phyloP scores from a whole-genome alignment of 805 yeast genomes.

The Ogataea chonburiensis region DNA sequence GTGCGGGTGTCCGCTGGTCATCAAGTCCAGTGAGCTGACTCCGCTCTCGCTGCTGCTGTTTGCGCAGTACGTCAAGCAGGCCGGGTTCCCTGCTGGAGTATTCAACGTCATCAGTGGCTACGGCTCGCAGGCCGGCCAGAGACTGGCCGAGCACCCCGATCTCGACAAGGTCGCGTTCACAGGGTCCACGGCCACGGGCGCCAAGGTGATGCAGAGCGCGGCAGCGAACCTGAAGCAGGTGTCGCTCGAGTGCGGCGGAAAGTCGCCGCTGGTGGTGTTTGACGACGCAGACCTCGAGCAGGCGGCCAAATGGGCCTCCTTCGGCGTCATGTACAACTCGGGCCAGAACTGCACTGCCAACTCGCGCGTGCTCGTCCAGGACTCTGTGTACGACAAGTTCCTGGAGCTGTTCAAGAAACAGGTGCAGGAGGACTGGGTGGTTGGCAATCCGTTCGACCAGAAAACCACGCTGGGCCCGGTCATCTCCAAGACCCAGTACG shows the following conservation, averaged over 20 bases:
- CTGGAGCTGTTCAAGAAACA: constrained; percentile 43
- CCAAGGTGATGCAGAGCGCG: constrained; percentile 61
- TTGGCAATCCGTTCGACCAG: constrained; percentile 54
- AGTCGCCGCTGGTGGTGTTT: constrained; percentile 62
- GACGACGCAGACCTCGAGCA: constrained; percentile 63
- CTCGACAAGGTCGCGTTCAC: constrained; percentile 63
- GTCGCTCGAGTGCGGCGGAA: constrained; percentile 72
- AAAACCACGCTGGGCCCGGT: constrained; percentile 59
- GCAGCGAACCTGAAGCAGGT: constrained; percentile 59
- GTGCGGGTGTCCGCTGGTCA: constrained; percentile 70
- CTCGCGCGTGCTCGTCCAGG: constrained; percentile 60
- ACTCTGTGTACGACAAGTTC: constrained; percentile 53
- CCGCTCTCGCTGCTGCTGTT: constrained; percentile 67
- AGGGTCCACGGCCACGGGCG: constrained; percentile 68
- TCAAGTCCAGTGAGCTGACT: constrained; percentile 75
- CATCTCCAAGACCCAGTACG: constrained; percentile 55
- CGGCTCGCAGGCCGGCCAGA: constrained; percentile 70
- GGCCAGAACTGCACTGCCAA: constrained; percentile 73
- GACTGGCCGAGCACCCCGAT: constrained; percentile 58
- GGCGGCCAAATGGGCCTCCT: constrained; percentile 66
- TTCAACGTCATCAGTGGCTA: constrained; percentile 69
- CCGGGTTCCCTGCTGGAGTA: constrained; percentile 77
- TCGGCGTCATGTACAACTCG: constrained; percentile 62
- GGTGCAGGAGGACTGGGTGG: constrained; percentile 48
- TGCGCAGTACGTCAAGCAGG: constrained; percentile 56